Conservation (phyloP, 805 yeast genomes). For the Maudiozyma serrabonitensis region DNA sequence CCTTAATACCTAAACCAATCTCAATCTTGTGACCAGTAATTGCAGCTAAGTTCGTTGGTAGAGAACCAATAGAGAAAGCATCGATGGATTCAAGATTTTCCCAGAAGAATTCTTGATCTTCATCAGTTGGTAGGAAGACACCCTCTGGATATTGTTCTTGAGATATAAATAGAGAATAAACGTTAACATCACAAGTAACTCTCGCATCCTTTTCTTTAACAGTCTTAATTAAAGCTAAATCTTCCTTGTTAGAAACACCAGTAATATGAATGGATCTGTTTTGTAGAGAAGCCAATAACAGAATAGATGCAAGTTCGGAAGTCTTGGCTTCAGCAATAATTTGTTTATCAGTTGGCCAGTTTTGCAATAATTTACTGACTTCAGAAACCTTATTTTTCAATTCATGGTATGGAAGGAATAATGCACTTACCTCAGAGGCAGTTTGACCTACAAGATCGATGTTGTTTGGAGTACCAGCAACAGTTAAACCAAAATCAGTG, state of each 20-base stretch:
- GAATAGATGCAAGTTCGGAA: conserved; percentile 85
- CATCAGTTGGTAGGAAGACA: conserved; percentile 64
- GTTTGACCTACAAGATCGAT: conserved; percentile 51
- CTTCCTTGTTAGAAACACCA: conserved; percentile 71
- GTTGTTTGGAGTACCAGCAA: conserved; percentile 74
- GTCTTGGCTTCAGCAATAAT: conserved; percentile 87
- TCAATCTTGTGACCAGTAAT: conserved; percentile 49
- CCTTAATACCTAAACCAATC: conserved; percentile 71
- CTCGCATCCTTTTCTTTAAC: conserved; percentile 72
- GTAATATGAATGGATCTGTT: conserved; percentile 80
- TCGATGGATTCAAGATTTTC: conserved; percentile 61
- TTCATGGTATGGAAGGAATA: conserved; percentile 73
- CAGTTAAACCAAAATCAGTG: conserved; percentile 74
- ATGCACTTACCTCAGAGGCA: conserved; percentile 59
- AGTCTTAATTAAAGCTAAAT: conserved; percentile 72
- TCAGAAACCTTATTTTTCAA: conserved; percentile 64
- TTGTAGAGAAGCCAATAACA: conserved; percentile 82
- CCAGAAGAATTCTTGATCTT: conserved; percentile 81
- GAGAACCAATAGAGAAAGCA: conserved; percentile 74
- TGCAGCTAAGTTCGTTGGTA: conserved; percentile 65
- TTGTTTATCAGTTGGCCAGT: conserved; percentile 80
- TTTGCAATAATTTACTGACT: conserved; percentile 66
- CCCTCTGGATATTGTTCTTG: conserved; percentile 66
- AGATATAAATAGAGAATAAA: conserved; percentile 67
- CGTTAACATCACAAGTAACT: conserved; percentile 85